phyloP scores from a whole-genome alignment of 495 filamentous ascomycete species.

The Acidiella bohemica region DNA sequence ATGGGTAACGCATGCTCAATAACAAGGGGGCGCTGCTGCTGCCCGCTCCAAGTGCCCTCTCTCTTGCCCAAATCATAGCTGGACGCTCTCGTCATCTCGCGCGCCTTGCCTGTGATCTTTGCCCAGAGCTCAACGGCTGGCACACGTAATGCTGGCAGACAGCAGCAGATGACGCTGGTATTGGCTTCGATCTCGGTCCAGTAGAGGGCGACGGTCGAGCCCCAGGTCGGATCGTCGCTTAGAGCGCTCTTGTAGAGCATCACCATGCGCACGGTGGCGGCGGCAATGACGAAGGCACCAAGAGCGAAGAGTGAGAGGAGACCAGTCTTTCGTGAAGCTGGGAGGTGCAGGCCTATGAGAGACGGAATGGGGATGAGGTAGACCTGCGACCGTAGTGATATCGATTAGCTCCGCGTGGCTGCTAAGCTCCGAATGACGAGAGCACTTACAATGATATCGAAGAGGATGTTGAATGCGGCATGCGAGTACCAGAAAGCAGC shows the following conservation, averaged over 20 bases:
- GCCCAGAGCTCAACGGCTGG: conserved; percentile 8
- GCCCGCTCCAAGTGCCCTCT: neutral
- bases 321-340: conserved; percentile 2
- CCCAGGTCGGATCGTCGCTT: conserved; percentile 10
- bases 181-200: conserved; percentile 14
- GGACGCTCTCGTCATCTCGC: neutral
- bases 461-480: conserved; percentile 10
- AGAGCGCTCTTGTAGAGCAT: conserved; percentile 3
- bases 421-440: neutral
- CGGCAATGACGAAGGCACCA: conserved; percentile 13
- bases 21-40: neutral
- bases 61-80: neutral
- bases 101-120: too few relatives aligned
- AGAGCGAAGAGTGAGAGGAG: conserved; percentile 8
- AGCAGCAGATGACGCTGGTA: conserved; percentile 8
- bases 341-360: conserved; percentile 1
- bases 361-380: conserved; percentile 10
- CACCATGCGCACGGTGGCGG: conserved; percentile 7
- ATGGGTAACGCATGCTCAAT: neutral
- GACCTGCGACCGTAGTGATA: conserved; percentile 2
- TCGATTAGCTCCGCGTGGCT: neutral
- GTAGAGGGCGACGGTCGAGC: conserved; percentile 3
- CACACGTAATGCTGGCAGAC: conserved; percentile 6
- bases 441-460: conserved; percentile 8
- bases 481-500: conserved; percentile 13